Evolutionary conservation across 2,329 filamentous ascomycete genomes (phyloP), one percentile per base, ranked within the genome.

Genomic region (Exophiala sp.): DNA sequence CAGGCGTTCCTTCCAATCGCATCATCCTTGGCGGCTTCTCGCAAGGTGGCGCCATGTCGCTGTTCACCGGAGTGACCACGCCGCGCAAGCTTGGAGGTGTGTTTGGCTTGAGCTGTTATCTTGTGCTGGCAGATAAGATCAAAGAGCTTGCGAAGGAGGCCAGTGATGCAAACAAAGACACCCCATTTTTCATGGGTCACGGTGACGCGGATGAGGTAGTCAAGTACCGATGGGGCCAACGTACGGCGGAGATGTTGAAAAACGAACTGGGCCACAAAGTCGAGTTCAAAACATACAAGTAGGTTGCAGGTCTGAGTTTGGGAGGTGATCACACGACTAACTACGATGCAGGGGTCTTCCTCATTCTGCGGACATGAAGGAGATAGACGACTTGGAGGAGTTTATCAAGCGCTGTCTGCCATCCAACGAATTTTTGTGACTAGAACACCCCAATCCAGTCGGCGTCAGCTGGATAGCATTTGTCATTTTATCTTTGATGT

Each of bases 171-270:
- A 91, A 90, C 70, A 83, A 85, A 70, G 77, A 87, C 38, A 96
- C 90, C 1, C 88, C 88, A 1, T 84, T 97, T 59, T 89, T 94
- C 71, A 87, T 96, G 85, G 90, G 82, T 10, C 94, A 97, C 65
- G 94, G 94, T n/a, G 81, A 85, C 57, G 73, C 73, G 1, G 92
- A 99, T 69, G 79, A 79, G 11, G 75, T 96, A 2, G 88, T 96
- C 7, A 79, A 78, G 62, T 80, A 84, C 40, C 73, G 80, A 52
- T 86, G 88, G 71, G 92, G 89, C 11, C 72, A 82, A 68, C 69
- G 77, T 71, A 90, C 88, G 20, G 82, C 80, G 2, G 78, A 89
- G 38, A 69, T 79, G 54, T 72, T 97, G 47, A 84, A 82, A 69
- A 85, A 83, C 69, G 79, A 81, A 36, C 72, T 86, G 69, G 89